Conservation (phyloP, 2,329 filamentous ascomycete species). For the Phialemoniopsis sp. region DNA sequence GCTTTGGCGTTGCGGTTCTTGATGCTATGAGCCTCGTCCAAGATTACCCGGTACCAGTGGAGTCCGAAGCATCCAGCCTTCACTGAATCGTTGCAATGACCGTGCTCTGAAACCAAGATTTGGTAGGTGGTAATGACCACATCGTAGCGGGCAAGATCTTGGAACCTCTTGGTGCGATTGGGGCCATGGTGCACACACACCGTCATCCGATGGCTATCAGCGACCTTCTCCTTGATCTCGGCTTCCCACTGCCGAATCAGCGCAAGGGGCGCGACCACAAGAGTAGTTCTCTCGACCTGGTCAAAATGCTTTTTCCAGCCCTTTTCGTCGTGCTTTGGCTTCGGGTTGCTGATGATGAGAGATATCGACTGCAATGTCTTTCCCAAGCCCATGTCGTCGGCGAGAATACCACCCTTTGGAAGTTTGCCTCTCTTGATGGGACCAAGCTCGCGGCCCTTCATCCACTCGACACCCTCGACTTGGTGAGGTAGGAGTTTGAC, state of each 20-base stretch:
- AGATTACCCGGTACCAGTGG: conserved; percentile 91
- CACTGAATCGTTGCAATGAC: conserved; percentile 59
- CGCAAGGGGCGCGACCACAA: conserved; percentile 89
- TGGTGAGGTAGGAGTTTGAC: conserved; percentile 92
- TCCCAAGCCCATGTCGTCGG: conserved; percentile 95
- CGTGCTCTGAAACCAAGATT: conserved; percentile 87
- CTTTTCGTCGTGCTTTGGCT: conserved; percentile 55
- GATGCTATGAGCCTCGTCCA: conserved; percentile 97
- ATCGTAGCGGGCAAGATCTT: conserved; percentile 79
- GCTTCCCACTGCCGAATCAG: conserved; percentile 97
- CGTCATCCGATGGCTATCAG: conserved; percentile 63
- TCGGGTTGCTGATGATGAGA: conserved; percentile 78
- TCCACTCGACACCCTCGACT: conserved; percentile 90
- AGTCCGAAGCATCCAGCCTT: conserved; percentile 85
- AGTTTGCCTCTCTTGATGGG: conserved; percentile 75
- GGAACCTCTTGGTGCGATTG: conserved; percentile 72
- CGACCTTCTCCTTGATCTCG: conserved; percentile 82
- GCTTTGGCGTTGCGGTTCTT: conserved; percentile 97
- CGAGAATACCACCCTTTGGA: conserved; percentile 89
- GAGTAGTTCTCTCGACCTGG: conserved; percentile 69
- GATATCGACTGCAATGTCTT: conserved; percentile 95
- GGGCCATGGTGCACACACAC: conserved; percentile 91
- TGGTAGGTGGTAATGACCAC: conserved; percentile 98
- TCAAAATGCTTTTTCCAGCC: conserved; percentile 66
- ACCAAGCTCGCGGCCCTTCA: conserved; percentile 87